Evolutionary conservation across 2,329 filamentous ascomycete genomes (phyloP), one percentile per base, ranked within the genome.

Genomic region (Claviceps sp.): DNA sequence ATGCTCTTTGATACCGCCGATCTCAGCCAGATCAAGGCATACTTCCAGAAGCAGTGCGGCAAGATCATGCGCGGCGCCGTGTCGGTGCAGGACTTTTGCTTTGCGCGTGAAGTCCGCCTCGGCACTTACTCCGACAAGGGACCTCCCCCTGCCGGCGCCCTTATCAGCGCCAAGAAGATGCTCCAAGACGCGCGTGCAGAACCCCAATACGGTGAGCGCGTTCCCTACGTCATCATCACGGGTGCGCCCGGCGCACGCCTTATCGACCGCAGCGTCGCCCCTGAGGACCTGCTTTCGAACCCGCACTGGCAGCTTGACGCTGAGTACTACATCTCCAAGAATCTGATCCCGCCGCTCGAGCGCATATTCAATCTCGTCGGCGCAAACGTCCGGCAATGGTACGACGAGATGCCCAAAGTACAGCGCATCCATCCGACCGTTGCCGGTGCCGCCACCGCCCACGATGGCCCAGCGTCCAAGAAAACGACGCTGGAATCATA

Each of bases 321-420:
- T 0, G 89, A 96, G 59, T 98, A 98, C 68, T 98, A 98, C 71
- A 97, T 98, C 61, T 81, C 79, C 18, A 97, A 96, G 71, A 97
- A 96, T 63, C 65, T 98, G 8, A 94, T 98, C 48, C 93, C 93
- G 5, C 93, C 93, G 0, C 76, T 98, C 0, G 91, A 97, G 67
- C 84, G 93, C 30, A 96, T 98, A 57, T 96, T 98, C 72, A 95
- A 93, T 62, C 82, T 98, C 2, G 87, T 97, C 2, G 93, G 93
- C 6, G 93, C 89, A 36, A 95, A 93, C 63, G 87, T 97, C 0
- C 74, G 87, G 18, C 78, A 81, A 54, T 98, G 93, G 93, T 97
- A 89, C 62, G 89, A 95, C 56, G 89, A 96, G 67, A 94, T 97
- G 89, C 91, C 91, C 46, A 95, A 94, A 65, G 75, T 93, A 20